Evolutionary conservation across 2,329 filamentous ascomycete species (phyloP).

Genomic region (Kalaharituber pfeilii): DNA sequence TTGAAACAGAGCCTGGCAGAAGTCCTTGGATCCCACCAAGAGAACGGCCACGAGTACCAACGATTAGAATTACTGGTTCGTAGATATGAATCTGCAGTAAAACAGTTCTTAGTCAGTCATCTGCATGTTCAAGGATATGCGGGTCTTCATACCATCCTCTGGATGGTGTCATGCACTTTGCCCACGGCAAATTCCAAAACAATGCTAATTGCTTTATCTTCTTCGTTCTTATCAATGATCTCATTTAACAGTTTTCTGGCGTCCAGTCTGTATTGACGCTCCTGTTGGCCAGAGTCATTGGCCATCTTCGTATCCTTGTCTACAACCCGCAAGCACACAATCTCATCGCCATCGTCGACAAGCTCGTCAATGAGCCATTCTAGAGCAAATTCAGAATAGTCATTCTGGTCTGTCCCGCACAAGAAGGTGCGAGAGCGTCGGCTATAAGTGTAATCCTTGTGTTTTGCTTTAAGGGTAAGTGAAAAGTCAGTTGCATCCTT

Average conservation of each 20-base stretch:
- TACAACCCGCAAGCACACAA: slow-evolving; percentile 75
- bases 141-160: slow-evolving; percentile 72
- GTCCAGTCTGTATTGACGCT: slow-evolving; percentile 56
- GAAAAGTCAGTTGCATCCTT: slow-evolving; percentile 52
- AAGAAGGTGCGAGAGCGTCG: slow-evolving; percentile 75
- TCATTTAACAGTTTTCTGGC: slow-evolving; percentile 56
- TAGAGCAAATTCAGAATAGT: slow-evolving; percentile 80
- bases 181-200: slow-evolving; percentile 76
- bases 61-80: slow-evolving; percentile 76
- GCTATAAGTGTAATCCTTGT: slow-evolving; percentile 67
- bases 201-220: slow-evolving; percentile 69
- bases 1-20: slow-evolving; percentile 75
- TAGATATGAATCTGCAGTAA: slow-evolving; percentile 62
- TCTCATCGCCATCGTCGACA: slow-evolving; percentile 83
- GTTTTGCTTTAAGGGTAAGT: slow-evolving; percentile 67
- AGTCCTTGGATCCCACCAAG: slow-evolving; percentile 73
- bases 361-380: slow-evolving; percentile 86
- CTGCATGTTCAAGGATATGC: too few species aligned
- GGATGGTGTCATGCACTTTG: slow-evolving; percentile 78
- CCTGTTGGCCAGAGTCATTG: slow-evolving; percentile 40
- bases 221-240: slow-evolving; percentile 63
- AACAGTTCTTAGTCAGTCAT: too few species aligned
- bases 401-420: slow-evolving; percentile 76
- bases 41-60: slow-evolving; percentile 71
- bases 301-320: slow-evolving; percentile 63